These are phyloP conservation scores for Stagonosporopsis chrysanthemi DNA, from an alignment of 2,329 filamentous ascomycete species.

Conservation along the genomic window DNA sequence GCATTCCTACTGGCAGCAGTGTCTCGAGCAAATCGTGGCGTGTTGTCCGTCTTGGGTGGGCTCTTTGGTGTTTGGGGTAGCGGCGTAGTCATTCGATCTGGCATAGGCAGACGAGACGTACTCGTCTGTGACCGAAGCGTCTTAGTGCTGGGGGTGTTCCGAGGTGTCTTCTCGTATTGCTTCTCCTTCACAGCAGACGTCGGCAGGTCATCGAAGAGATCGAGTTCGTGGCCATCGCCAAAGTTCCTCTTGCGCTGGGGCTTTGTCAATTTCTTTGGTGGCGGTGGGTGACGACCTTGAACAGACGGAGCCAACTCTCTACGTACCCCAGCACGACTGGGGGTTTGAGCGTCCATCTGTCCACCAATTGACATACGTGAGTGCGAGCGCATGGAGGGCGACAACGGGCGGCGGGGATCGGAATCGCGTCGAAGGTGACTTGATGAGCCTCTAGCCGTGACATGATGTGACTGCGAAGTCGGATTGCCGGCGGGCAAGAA, in stretches of 20 bases:
- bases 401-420: constrained; percentile 64
- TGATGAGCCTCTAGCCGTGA: constrained; percentile 73
- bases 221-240: constrained; percentile 90
- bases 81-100: constrained; percentile 57
- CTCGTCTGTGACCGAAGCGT: constrained; percentile 62
- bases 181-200: constrained; percentile 84
- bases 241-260: constrained; percentile 59
- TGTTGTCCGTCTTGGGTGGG: constrained; percentile 59
- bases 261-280: constrained; percentile 58
- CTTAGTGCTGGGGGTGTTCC: constrained; percentile 72
- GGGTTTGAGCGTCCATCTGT: constrained; percentile 60
- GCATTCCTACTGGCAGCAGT: constrained; percentile 72
- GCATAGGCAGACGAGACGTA: constrained; percentile 50
- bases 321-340: constrained; percentile 54
- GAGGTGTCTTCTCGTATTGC: constrained; percentile 81
- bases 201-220: constrained; percentile 92
- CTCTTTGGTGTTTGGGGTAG: constrained; percentile 64
- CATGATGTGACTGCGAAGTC: constrained; percentile 78
- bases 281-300: constrained; percentile 59
- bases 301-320: constrained; percentile 59
- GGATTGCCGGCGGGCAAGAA: constrained; percentile 82
- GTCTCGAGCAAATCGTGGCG: constrained; percentile 70
- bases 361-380: constrained; percentile 58
- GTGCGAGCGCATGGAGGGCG: constrained; percentile 55
- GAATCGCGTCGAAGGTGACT: constrained; percentile 83